Percentiles rank a stretch among this genome's conserved stretches.
Evolutionary conservation across 2,329 filamentous ascomycete genomes (phyloP).

Genomic region (Verticillium isaacii): DNA sequence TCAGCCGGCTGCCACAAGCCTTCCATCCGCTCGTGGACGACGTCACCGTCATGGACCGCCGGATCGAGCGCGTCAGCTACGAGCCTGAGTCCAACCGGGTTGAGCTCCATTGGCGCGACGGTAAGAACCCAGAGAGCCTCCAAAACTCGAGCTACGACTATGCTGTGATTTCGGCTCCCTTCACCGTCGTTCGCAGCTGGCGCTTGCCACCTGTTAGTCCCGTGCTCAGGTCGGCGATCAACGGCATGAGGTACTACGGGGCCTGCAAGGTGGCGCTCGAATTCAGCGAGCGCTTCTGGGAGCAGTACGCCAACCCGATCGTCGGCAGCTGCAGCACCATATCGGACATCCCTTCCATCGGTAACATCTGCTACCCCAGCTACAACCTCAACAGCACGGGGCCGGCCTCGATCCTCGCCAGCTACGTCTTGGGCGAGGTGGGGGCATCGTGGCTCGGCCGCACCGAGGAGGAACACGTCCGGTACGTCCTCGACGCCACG

Average conservation of each 20-base stretch:
- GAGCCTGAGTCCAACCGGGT: constrained; percentile 46
- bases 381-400: constrained; percentile 62
- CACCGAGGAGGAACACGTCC: constrained; percentile 56
- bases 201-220: constrained; percentile 41
- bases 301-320: constrained; percentile 48
- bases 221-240: constrained; percentile 42
- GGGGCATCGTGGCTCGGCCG: constrained; percentile 24
- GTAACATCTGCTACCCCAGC: constrained; percentile 60
- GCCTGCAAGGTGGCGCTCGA: constrained; percentile 61
- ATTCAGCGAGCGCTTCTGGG: constrained; percentile 61
- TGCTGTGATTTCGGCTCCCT: constrained; percentile 59
- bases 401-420: constrained; percentile 57
- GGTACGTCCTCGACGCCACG: constrained; percentile 60
- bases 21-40: constrained; percentile 56
- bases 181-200: constrained; percentile 60
- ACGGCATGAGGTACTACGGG: constrained; percentile 35
- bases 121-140: constrained; percentile 31
- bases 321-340: constrained; percentile 56
- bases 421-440: constrained; percentile 45
- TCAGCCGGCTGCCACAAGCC: constrained; percentile 53
- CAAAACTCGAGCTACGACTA: constrained; percentile 58
- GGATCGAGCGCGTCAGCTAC: constrained; percentile 52
- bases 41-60: constrained; percentile 31
- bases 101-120: constrained; percentile 51
- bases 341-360: constrained; percentile 56